phyloP scores from a whole-genome alignment of 1,139 yeast genomes.

The Magnusiomyces tetraspermus region DNA sequence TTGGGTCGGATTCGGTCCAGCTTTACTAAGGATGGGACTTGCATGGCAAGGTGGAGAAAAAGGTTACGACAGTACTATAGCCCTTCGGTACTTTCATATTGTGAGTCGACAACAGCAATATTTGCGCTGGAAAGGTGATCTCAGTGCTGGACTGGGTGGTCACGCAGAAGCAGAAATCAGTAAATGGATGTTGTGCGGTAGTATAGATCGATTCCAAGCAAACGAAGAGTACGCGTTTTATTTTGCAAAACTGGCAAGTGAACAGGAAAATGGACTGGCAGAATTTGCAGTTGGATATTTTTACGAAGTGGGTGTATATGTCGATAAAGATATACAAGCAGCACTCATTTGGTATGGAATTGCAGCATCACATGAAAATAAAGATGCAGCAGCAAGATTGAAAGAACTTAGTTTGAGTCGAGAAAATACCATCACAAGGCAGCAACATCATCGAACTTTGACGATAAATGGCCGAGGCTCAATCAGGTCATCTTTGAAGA shows the following conservation, averaged over 20 bases:
- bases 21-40: conserved; percentile 34
- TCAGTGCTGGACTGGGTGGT: conserved; percentile 22
- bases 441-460: conserved; percentile 24
- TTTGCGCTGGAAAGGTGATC: conserved; percentile 19
- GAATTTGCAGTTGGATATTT: conserved; percentile 37
- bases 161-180: conserved; percentile 34
- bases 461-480: conserved; percentile 23
- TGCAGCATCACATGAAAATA: conserved; percentile 28
- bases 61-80: conserved; percentile 32
- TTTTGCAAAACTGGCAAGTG: conserved; percentile 32
- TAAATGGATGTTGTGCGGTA: conserved; percentile 37
- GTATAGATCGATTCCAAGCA: conserved; percentile 24
- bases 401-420: conserved; percentile 18
- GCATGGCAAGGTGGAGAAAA: conserved; percentile 34
- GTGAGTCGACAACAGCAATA: conserved; percentile 34
- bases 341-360: conserved; percentile 29
- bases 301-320: conserved; percentile 35
- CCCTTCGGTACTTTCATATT: conserved; percentile 34
- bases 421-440: conserved; percentile 19
- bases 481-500: conserved; percentile 17
- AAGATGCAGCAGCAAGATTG: conserved; percentile 30
- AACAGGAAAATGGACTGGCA: conserved; percentile 29
- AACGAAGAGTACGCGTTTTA: conserved; percentile 35
- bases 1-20: conserved; percentile 33
- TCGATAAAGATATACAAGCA: conserved; percentile 22